Conservation (phyloP, 2,329 filamentous ascomycete species). For the Venturia pyrina region DNA sequence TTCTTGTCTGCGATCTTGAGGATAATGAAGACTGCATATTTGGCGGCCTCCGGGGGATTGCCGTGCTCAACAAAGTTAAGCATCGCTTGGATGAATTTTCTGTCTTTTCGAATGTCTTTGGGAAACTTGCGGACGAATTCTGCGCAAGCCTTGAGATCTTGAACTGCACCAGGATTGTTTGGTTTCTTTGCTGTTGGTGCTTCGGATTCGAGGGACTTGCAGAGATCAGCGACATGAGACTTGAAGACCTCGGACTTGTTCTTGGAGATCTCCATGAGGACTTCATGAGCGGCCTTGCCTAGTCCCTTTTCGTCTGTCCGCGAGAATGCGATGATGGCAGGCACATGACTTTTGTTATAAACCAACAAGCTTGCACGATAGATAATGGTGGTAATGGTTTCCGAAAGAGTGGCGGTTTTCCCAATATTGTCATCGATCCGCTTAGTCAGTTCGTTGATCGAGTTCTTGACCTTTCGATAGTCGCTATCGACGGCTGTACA, state of each 20-base stretch:
- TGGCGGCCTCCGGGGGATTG: slow-evolving; percentile 70
- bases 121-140: slow-evolving; percentile 83
- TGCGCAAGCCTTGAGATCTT: slow-evolving; percentile 87
- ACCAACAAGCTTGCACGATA: slow-evolving; percentile 77
- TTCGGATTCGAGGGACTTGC: slow-evolving; percentile 72
- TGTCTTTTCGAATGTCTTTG: slow-evolving; percentile 69
- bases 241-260: slow-evolving; percentile 85
- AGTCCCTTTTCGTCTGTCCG: slow-evolving; percentile 73
- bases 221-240: slow-evolving; percentile 83
- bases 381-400: slow-evolving; percentile 71
- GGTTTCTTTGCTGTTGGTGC: slow-evolving; percentile 58
- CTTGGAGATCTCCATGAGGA: slow-evolving; percentile 85
- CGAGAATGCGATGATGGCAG: slow-evolving; percentile 79
- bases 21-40: slow-evolving; percentile 87
- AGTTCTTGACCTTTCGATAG: slow-evolving; percentile 81
- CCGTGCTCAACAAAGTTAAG: slow-evolving; percentile 77
- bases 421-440: slow-evolving; percentile 61
- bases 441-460: slow-evolving; percentile 81
- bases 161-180: slow-evolving; percentile 68
- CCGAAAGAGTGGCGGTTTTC: slow-evolving; percentile 52
- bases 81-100: slow-evolving; percentile 71
- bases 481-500: slow-evolving; percentile 78
- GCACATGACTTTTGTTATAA: slow-evolving; percentile 90
- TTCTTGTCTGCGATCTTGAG: slow-evolving; percentile 68
- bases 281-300: slow-evolving; percentile 70